Evolutionary conservation across 345 rosid species (phyloP).

Genomic region (Zanthoxylum bungeanum): DNA sequence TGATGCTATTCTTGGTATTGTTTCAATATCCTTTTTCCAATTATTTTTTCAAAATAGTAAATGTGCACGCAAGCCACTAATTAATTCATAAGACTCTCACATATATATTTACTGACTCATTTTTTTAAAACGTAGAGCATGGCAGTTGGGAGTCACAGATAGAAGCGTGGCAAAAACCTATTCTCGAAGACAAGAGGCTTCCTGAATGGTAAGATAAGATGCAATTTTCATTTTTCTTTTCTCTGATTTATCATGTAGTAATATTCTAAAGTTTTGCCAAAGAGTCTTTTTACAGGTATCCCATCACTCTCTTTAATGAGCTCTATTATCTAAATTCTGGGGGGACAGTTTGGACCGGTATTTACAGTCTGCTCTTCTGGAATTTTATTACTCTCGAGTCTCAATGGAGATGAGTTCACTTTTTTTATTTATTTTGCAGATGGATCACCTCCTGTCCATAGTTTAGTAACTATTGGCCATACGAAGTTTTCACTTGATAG

Average conservation of each 20-base stretch:
- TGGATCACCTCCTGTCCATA: conserved; percentile 73
- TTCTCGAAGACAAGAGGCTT: conserved; percentile 86
- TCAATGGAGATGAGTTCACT: background rate
- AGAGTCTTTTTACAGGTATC: conserved; percentile 55
- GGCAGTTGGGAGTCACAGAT: conserved; percentile 74
- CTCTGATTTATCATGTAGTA: background rate
- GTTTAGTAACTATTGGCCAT: conserved; percentile 55
- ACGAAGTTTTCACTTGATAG: conserved; percentile 76
- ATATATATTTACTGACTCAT: background rate
- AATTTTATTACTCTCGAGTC: background rate
- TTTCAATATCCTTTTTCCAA: background rate
- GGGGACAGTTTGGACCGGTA: conserved; percentile 93
- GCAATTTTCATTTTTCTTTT: background rate
- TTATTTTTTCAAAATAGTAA: background rate
- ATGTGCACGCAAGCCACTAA: background rate
- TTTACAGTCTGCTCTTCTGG: background rate
- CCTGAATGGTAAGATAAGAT: conserved; percentile 69
- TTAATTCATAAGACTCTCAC: background rate
- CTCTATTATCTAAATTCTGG: conserved; percentile 93
- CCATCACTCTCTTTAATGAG: conserved; percentile 82
- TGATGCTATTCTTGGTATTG: conserved; percentile 79
- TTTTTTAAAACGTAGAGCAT: conserved; percentile 47
- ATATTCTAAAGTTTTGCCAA: conserved; percentile 11
- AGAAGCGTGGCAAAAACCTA: conserved; percentile 89
- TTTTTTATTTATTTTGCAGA: conserved; percentile 36